Evolutionary conservation across 2,329 filamentous ascomycete species (phyloP), one percentile per base, ranked within the genome.

Genomic region (Chrysosporium keratinophilum): DNA sequence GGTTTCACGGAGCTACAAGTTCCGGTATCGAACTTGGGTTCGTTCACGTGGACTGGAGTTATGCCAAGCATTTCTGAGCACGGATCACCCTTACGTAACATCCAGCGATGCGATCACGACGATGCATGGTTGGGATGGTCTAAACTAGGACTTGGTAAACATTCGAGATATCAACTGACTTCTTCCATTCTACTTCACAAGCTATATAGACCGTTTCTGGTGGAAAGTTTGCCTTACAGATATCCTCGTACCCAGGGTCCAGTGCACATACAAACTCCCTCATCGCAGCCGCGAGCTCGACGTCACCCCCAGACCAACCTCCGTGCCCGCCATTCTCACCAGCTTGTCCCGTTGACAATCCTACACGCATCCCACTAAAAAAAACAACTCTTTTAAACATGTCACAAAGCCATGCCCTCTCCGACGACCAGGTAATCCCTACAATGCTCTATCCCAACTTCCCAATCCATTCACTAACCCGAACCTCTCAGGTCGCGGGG

Each of bases 401-500:
- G 89, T 93, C 89, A 74, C 85, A 89, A 79, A 78, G 82, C 62
- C 89, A 95, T 84, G 87, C 88, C 72, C 85, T 97, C 76, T 95
- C 90, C 76, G 90, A 96, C 81, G 89, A 95, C 77, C 89, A 95
- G 85, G 88, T 93, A 81, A 67, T 70, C 57, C 34, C 5, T 3
- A 17, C 57, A 31, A 7, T 19, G 28, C 39, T 2, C 33, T 15
- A 31, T 15, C 43, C 35, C n/a, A 10, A 6, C 33, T 1, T 40
- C 5, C 23, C 2, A 44, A 46, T 23, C n/a, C 11, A 23, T 20
- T 35, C 35, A 43, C 49, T 23, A 14, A 33, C 49, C 5, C n/a
- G 5, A 50, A 58, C 54, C 57, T 59, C 54, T 43, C 33, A 97
- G 89, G 93, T 98, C 80, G 84, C 87, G 75, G 84, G 88, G 75